Base-by-base conservation (phyloP, 2,329 filamentous ascomycete species). In the Alternaria ethzedia region DNA sequence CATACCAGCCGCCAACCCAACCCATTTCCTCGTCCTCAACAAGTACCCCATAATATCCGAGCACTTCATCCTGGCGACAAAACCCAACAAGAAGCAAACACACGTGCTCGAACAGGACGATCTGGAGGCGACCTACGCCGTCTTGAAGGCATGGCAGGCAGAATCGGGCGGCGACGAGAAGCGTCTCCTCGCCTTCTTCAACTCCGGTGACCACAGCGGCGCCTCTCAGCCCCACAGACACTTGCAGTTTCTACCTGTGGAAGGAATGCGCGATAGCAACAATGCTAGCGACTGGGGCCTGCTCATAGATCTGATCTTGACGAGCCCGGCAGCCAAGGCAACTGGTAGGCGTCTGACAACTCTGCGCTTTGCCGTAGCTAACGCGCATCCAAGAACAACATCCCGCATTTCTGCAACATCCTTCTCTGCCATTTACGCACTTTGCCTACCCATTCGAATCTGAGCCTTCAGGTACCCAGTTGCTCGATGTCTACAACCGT, bases 151-250 rank as follows among this genome's bases (percentile, higher is more conserved):
- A 4, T 90, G 89, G 78, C 78, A 79, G 32, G 70, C 69, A 21
- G 64, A 65, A 2, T 66, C 75, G 25, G 57, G 58, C 45, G 26
- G 28, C 30, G 66, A 54, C 67, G 58, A 68, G 56, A 71, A 65
- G 52, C 84, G 85, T 26, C 77, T 91, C 2, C 91, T 86, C 68
- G 88, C 86, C 1, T 91, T 91, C 74, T 92, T 90, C 83, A 93
- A 93, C 78, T 89, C 87, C 30, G 91, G 91, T 2, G 77, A 83
- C 11, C 84, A 90, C 71, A 91, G 89, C 5, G 91, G 90, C 3
- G 90, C 90, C 2, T 91, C 88, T 67, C 90, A 93, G 75, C 86
- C 90, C 12, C 91, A 93, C 73, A 80, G 91, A 5, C 91, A 93
- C 71, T 78, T 93, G 25, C 91, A 93, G 76, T 84, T 93, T n/a